Conservation (phyloP, 495 filamentous ascomycete genomes). For the Aspergillus biplanus region DNA sequence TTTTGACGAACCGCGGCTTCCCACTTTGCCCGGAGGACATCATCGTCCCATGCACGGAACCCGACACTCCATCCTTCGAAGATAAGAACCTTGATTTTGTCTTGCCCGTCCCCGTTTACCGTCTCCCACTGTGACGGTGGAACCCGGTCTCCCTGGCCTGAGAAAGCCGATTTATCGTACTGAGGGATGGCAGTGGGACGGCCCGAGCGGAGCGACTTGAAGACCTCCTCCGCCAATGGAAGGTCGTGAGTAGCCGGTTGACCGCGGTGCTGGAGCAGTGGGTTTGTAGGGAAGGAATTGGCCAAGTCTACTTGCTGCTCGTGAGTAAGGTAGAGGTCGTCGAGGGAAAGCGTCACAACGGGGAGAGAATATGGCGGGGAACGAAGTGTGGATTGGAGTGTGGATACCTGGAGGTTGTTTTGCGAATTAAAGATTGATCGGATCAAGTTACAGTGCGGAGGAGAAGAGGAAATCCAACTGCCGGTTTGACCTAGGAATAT, state of each 20-base stretch:
- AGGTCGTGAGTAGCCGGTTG: constrained; percentile 89
- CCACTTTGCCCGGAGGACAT: constrained; percentile 61
- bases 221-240: constrained; percentile 61
- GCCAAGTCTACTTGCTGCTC: constrained; percentile 70
- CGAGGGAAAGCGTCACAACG: constrained; percentile 81
- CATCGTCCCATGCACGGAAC: constrained; percentile 66
- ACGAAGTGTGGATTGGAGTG: constrained; percentile 66
- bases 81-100: constrained; percentile 64
- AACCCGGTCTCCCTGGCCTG: constrained; percentile 78
- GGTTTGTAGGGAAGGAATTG: constrained; percentile 65
- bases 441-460: neutral
- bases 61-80: constrained; percentile 95
- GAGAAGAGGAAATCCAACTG: constrained; percentile 1
- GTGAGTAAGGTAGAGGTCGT: constrained; percentile 87
- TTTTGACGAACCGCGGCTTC: constrained; percentile 51
- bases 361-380: constrained; percentile 67
- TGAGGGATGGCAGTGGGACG: constrained; percentile 64
- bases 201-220: constrained; percentile 60
- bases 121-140: constrained; percentile 61
- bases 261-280: constrained; percentile 79
- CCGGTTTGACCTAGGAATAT: neutral
- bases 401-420: constrained; percentile 53
- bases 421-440: neutral
- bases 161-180: constrained; percentile 83
- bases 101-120: constrained; percentile 59